Evolutionary conservation across 495 filamentous ascomycete genomes (phyloP), one percentile per base, ranked within the genome.

Genomic region (Parathielavia appendiculata): DNA sequence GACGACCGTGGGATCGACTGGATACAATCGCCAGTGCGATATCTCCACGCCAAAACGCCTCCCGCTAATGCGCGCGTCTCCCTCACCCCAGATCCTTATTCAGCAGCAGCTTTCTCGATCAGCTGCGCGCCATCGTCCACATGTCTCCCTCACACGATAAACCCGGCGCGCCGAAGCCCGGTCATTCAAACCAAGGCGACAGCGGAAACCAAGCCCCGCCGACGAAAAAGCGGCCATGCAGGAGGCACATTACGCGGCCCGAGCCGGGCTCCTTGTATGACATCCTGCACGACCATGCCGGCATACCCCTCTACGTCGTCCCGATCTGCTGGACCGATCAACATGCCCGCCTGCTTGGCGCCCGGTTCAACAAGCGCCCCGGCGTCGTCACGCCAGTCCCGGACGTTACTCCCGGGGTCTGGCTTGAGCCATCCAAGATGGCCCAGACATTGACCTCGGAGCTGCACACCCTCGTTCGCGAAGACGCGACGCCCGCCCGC

Each of bases 241-340:
- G 52, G 16, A 43, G 35, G 12, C 62, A 58, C 55, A 63, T 70
- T 19, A 68, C 60, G 14, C 60, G 62, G 2, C 72, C 76, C 22
- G 67, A 75, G 46, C 58, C 63, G 12, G 74, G 75, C 23, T 80
- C 77, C 5, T 58, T 80, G 26, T 77, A 76, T 55, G 75, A 76
- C 61, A 77, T 74, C 56, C 70, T 79, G 60, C 70, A 73, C 54
- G 68, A 76, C 38, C 22, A 79, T 64, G 67, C 70, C n/a, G 69
- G 70, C 40, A 61, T 56, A 1, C 54, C 71, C 0, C 75, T 80
- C 51, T 75, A 70, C 57, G 51, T 72, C 46, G 63, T 67, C 11
- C 77, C 77, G 11, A 67, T 78, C 50, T 69, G 63, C 65, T 80
- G 77, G 77, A 78, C 72, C n/a, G 75, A 77, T 51, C 58, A 64